Percentiles rank a stretch among this genome's conserved stretches.
phyloP scores from a whole-genome alignment of 2,329 filamentous ascomycete species.

The Onygenales sp. region DNA sequence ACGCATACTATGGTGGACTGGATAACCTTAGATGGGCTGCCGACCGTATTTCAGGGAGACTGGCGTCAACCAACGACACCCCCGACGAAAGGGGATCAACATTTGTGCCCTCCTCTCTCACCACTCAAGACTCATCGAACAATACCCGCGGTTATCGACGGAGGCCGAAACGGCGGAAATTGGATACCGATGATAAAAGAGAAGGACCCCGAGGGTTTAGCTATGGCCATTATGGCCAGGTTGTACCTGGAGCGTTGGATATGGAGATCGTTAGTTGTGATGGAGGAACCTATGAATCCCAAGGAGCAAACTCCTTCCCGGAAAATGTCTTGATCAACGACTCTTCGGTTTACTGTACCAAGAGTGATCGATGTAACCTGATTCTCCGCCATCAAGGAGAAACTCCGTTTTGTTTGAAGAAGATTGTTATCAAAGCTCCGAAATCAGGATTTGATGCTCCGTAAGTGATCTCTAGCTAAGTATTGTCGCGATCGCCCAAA shows the following conservation, averaged over 20 bases:
- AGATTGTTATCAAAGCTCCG: slow-evolving; percentile 80
- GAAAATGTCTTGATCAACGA: slow-evolving; percentile 82
- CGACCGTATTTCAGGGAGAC: slow-evolving; percentile 12
- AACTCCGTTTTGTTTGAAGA: slow-evolving; percentile 72
- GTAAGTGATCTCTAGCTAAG: slow-evolving; percentile 44
- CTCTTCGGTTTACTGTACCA: slow-evolving; percentile 78
- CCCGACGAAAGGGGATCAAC: slow-evolving; percentile 13
- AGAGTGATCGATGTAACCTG: slow-evolving; percentile 79
- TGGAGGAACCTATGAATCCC: slow-evolving; percentile 56
- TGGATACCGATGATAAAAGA: slow-evolving; percentile 53
- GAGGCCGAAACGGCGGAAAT: slow-evolving; percentile 56
- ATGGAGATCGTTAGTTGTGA: slow-evolving; percentile 90
- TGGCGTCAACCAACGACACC: slow-evolving; percentile 14
- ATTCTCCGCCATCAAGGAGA: slow-evolving; percentile 72
- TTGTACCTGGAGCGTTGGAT: slow-evolving; percentile 67
- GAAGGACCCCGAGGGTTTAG: slow-evolving; percentile 49
- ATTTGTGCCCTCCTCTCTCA: slow-evolving; percentile 2
- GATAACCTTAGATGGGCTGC: slow-evolving; percentile 10
- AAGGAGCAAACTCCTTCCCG: slow-evolving; percentile 50
- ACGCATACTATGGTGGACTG: neutral
- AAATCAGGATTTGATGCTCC: slow-evolving; percentile 67
- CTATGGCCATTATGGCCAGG: slow-evolving; percentile 81
- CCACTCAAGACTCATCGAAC: slow-evolving; percentile 10
- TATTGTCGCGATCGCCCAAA: neutral
- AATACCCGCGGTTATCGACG: slow-evolving; percentile 34